Evolutionary conservation across 2,329 filamentous ascomycete species (phyloP), one percentile per base, ranked within the genome.

Genomic region (Cadophora luteo-olivacea): DNA sequence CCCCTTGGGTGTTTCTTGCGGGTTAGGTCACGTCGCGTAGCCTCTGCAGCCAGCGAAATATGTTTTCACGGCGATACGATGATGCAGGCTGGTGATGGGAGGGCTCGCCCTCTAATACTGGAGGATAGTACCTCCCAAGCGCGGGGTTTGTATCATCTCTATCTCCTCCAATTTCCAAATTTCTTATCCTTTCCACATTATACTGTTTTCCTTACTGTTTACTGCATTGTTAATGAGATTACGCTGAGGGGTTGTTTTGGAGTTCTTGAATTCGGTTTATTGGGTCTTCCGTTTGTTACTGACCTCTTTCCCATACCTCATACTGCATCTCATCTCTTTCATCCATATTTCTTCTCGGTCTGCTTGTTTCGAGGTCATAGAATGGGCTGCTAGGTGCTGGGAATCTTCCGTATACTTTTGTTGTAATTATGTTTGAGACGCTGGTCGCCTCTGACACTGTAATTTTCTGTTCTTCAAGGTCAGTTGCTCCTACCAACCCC

Each of bases 341-440:
- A 54, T 60, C 24, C 66, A 41, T 51, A 49, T 25, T 49, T 66
- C 14, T 41, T 63, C 11, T 61, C 52, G 36, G 4, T 58, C 33
- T 58, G 4, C 32, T 36, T 48, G 19, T 48, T 48, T 48, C 33
- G 29, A 38, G 33, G 24, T 64, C 61, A 45, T 67, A 68, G 61
- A 66, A 68, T 70, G 70, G 62, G 54, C 68, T 54, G 62, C 61
- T 68, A 64, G 61, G 55, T 52, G 32, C 49, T 67, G 61, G 64
- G 22, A 25, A 64, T 73, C 68, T 69, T 67, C 67, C 54, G 22
- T 57, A 72, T 61, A 68, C 61, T 73, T 72, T 67, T 66, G 38
- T 73, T 71, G 66, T 77, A 77, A 77, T 75, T 72, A 78, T 78
- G 76, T 74, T 70, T 73, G 74, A 73, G 77, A 76, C 77, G 76